These are phyloP conservation scores for Backusella parvicylindrica DNA, from an alignment of 192 early-diverging fungal species.

Conservation along the genomic window DNA sequence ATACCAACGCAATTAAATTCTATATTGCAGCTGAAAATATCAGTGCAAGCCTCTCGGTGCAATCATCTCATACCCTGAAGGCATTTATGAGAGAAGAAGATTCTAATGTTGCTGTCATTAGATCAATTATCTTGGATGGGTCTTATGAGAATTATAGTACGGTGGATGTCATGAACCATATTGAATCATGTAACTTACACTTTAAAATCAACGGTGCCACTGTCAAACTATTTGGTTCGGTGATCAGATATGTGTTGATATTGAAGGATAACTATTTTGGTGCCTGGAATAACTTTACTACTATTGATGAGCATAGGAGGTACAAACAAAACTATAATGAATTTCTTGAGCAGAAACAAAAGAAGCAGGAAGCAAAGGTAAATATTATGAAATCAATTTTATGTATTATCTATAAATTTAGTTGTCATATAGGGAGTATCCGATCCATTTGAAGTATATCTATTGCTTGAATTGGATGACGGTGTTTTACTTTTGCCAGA, in stretches of 20 bases:
- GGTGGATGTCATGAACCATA: slow-evolving; percentile 40
- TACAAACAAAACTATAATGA: slow-evolving; percentile 31
- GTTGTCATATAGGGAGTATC: slow-evolving; percentile 1
- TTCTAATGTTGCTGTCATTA: slow-evolving; percentile 42
- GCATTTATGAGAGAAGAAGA: slow-evolving; percentile 54
- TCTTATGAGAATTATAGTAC: slow-evolving; percentile 52
- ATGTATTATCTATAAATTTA: background rate
- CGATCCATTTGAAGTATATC: slow-evolving; percentile 58
- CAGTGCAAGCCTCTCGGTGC: slow-evolving; percentile 47
- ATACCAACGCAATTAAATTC: slow-evolving; percentile 50
- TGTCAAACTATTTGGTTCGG: slow-evolving; percentile 62
- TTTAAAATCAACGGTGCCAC: slow-evolving; percentile 45
- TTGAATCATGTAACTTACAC: slow-evolving; percentile 50
- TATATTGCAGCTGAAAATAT: slow-evolving; percentile 50
- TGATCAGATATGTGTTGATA: slow-evolving; percentile 63
- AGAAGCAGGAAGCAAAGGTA: slow-evolving; percentile 52
- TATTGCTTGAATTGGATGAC: slow-evolving; percentile 44
- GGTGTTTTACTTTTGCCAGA: slow-evolving; percentile 52
- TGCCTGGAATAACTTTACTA: slow-evolving; percentile 51
- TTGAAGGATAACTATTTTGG: slow-evolving; percentile 75
- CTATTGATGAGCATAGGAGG: slow-evolving; percentile 58
- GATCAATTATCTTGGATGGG: slow-evolving; percentile 42
- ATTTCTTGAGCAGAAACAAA: slow-evolving; percentile 29
- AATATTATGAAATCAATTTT: background rate
- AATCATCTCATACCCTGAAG: slow-evolving; percentile 60